phyloP scores from a whole-genome alignment of 2,329 filamentous ascomycete genomes.

The Ascochyta viciae-villosae region DNA sequence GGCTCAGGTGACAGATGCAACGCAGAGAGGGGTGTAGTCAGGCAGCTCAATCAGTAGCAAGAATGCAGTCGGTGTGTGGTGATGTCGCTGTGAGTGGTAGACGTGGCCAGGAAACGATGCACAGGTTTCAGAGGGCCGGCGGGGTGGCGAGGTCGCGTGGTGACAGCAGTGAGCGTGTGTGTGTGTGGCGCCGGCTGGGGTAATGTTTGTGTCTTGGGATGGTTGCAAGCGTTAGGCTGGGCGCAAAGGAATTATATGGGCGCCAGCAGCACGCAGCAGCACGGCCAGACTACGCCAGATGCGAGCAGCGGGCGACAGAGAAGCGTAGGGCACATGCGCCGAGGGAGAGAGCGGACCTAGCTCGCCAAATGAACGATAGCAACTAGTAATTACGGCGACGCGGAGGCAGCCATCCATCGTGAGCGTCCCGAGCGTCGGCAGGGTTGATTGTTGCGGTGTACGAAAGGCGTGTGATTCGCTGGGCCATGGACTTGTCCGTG shows the following conservation, averaged over 20 bases:
- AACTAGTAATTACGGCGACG: slow-evolving; percentile 22
- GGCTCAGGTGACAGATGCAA: slow-evolving; percentile 46
- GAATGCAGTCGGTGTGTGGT: slow-evolving; percentile 1
- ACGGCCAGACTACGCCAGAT: slow-evolving; percentile 15
- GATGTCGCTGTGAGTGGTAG: slow-evolving; percentile 17
- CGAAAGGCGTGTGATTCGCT: not conserved
- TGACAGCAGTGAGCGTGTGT: slow-evolving; percentile 16
- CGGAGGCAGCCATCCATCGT: slow-evolving; percentile 16
- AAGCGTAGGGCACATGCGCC: slow-evolving; percentile 18
- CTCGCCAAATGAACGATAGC: slow-evolving; percentile 27
- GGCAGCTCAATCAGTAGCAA: not conserved
- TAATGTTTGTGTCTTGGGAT: slow-evolving; percentile 10
- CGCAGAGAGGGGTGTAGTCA: slow-evolving; percentile 26
- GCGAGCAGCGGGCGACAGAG: slow-evolving; percentile 12
- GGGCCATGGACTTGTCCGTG: not conserved
- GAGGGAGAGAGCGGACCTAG: slow-evolving; percentile 35
- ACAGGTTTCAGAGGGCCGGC: slow-evolving; percentile 28
- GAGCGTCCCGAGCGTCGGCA: slow-evolving; percentile 3
- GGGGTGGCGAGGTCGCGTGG: slow-evolving; percentile 33
- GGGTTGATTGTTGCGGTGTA: slow-evolving; percentile 12
- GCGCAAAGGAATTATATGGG: slow-evolving; percentile 27
- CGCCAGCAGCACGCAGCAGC: slow-evolving; percentile 20
- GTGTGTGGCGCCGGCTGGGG: slow-evolving; percentile 17
- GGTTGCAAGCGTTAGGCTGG: slow-evolving; percentile 28
- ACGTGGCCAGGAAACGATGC: slow-evolving; percentile 26